Percentiles rank a stretch among this genome's conserved stretches.
Evolutionary conservation across 306 rosid genomes (phyloP).

Genomic region (Trifolium dubium): DNA sequence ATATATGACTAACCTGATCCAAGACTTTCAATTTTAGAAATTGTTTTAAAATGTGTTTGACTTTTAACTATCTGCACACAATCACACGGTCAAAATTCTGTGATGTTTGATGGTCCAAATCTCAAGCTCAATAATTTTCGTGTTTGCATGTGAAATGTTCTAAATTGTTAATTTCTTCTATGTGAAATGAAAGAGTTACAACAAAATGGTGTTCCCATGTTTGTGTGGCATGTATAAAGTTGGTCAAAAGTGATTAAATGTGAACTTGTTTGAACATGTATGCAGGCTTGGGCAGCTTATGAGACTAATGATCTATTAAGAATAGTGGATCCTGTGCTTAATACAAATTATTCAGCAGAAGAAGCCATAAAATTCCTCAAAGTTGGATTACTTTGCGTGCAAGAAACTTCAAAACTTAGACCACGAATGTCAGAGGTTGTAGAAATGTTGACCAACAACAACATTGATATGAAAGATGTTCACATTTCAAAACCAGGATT

Average conservation of each 20-base stretch:
- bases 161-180: not conserved
- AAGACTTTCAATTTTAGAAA: no score
- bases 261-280: not conserved
- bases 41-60: not conserved
- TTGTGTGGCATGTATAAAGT: no score
- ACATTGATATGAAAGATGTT: constrained; percentile 40
- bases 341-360: constrained; percentile 42
- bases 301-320: constrained; percentile 43
- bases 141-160: no score
- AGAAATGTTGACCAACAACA: constrained; percentile 51
- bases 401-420: constrained; percentile 66
- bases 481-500: constrained; percentile 72
- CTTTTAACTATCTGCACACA: not conserved
- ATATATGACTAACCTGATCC: not conserved
- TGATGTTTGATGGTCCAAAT: no score
- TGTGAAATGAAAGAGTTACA: not conserved
- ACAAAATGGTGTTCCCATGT: not conserved
- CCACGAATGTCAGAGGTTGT: constrained; percentile 68
- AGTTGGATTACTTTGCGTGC: constrained; percentile 86
- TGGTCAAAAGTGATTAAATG: not conserved
- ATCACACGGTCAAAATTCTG: no score
- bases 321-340: constrained; percentile 68
- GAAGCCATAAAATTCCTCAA: constrained; percentile 70
- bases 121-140: no score
- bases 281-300: constrained; percentile 85